Base-by-base conservation (phyloP, 202 grass and related monocot species). In the Sporobolus alterniflorus region DNA sequence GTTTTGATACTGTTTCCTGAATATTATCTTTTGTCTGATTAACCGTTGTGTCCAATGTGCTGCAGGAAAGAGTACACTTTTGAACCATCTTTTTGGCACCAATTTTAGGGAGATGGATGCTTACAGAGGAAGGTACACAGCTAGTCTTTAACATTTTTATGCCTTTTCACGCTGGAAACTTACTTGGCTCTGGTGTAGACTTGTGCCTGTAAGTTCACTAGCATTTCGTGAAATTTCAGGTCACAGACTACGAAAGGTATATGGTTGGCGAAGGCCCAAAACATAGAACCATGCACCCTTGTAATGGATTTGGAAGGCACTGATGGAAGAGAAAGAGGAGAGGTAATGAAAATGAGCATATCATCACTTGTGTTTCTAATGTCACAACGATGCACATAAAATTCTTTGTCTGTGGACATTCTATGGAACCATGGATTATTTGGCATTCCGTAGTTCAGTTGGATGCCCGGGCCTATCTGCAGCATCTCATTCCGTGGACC, bases 101-200 rank as follows among this genome's bases (percentile, higher is more conserved):
- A 95, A 93, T 33, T 98, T 98, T 85, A 98, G 86, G 73, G 95
- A 98, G 85, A 98, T 98, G 95, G 92, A 95, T 88, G 95, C 92
- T 86, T 93, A 91, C 74, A 93, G 15, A 91, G 95, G 95, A 91
- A 98, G 95, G 92, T 70, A 80, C 82, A 79, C 33, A 84, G 4
- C 67, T 71, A 34, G 28, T 89, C 39, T 73, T 77, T 71, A 50
- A 50, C 54, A 88, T 51, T 60, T 77, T 8, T 61, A 41, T 75
- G 36, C 48, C 26, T 43, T 82, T 62, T 83, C 62, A 67, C 24
- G 40, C 28, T 13, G 46, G 0, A 83, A 63, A 57, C 18, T 78
- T 66, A 22, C 24, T 33, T 51, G 25, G 25, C 68, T 46, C n/a
- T 69, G 41, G 15, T 88, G 54, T 10, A 88, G 42, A 30, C 66